Evolutionary conservation across 805 yeast genomes (phyloP).

Genomic region (Candida namnaoensis): DNA sequence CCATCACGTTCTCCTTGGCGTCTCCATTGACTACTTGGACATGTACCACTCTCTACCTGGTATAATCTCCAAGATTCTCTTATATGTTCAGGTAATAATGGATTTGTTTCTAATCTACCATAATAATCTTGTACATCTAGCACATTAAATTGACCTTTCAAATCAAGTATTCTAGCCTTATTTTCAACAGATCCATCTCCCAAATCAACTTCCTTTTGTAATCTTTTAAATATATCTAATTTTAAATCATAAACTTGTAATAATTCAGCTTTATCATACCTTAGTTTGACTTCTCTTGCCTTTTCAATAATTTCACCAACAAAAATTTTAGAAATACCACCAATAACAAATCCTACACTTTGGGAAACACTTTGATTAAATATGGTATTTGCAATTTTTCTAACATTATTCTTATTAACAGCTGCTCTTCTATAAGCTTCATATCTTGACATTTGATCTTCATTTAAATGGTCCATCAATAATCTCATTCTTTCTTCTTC

Average conservation of each 20-base stretch:
- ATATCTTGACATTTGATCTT: constrained; percentile 80
- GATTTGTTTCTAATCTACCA: constrained; percentile 21
- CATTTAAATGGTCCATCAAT: constrained; percentile 63
- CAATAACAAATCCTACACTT: constrained; percentile 70
- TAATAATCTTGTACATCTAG: no score
- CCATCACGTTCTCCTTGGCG: constrained; percentile 68
- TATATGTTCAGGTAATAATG: constrained; percentile 75
- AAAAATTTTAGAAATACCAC: constrained; percentile 82
- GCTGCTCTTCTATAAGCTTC: constrained; percentile 81
- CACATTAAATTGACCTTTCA: background rate
- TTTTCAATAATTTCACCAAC: constrained; percentile 85
- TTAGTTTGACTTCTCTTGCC: constrained; percentile 64
- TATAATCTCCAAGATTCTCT: constrained; percentile 84
- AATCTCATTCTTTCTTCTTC: constrained; percentile 54
- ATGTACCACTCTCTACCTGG: constrained; percentile 55
- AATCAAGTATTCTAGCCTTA: background rate
- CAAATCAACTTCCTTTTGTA: background rate
- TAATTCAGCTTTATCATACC: constrained; percentile 33
- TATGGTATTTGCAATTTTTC: constrained; percentile 69
- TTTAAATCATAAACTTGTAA: constrained; percentile 14
- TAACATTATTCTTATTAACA: constrained; percentile 64
- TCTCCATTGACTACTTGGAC: constrained; percentile 60
- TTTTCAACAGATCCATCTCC: background rate
- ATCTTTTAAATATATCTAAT: no score
- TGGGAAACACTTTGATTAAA: constrained; percentile 75